Conservation (phyloP, 352 stramenopile species). For the Elongisporangium undulatum region DNA sequence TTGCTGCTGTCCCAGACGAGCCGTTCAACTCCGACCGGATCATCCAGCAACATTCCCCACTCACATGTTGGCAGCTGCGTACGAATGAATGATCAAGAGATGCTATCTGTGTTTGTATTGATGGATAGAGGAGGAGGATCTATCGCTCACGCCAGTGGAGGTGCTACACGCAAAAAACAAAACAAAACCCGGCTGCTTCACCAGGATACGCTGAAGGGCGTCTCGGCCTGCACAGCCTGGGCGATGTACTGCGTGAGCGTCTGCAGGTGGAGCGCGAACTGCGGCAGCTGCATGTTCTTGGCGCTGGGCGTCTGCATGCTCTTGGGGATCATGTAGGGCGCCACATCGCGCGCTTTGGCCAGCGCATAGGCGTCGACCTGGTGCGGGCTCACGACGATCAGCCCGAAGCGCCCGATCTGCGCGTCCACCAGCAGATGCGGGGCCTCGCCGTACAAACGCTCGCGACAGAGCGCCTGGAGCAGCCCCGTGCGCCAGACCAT, state of each 20-base stretch:
- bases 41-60: too few relatives aligned
- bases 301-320: slow-evolving; percentile 52
- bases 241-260: slow-evolving; percentile 51
- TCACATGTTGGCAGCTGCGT: too few relatives aligned
- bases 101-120: not conserved
- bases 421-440: slow-evolving; percentile 38
- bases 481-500: slow-evolving; percentile 44
- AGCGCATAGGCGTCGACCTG: slow-evolving; percentile 49
- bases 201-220: slow-evolving; percentile 23
- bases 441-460: slow-evolving; percentile 43
- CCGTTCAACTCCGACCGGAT: too few relatives aligned
- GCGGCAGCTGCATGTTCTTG: slow-evolving; percentile 36
- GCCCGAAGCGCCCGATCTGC: slow-evolving; percentile 37
- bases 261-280: slow-evolving; percentile 50
- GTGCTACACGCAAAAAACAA: not conserved
- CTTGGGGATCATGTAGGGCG: slow-evolving; percentile 58
- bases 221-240: slow-evolving; percentile 46
- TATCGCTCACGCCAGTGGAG: not conserved
- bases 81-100: too few relatives aligned
- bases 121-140: too few relatives aligned
- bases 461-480: slow-evolving; percentile 50
- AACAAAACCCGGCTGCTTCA: not conserved
- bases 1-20: too few relatives aligned
- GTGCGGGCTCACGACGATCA: slow-evolving; percentile 58
- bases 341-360: slow-evolving; percentile 41